Conservation (phyloP, 257 asterid genomes). For the Nemophila menziesii region DNA sequence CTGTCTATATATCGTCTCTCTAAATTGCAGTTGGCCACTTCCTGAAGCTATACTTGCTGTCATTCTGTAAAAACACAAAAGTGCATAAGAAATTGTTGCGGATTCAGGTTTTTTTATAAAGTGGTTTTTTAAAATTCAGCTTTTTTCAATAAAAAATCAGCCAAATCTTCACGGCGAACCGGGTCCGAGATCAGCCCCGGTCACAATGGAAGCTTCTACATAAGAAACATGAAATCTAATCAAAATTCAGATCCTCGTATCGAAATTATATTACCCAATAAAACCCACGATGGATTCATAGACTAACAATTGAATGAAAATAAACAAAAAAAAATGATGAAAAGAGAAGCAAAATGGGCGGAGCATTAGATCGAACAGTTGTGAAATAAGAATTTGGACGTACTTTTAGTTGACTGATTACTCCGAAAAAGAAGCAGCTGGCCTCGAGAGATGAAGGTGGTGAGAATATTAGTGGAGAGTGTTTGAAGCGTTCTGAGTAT, state of each 20-base stretch:
- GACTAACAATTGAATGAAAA: too few relatives aligned
- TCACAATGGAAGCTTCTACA: too few relatives aligned
- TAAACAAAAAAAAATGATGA: neutral
- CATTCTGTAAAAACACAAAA: constrained; percentile 33
- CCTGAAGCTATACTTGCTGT: constrained; percentile 56
- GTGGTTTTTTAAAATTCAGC: too few relatives aligned
- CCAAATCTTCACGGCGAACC: too few relatives aligned
- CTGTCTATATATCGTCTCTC: constrained; percentile 27
- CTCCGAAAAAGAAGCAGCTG: neutral
- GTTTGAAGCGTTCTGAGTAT: too few relatives aligned
- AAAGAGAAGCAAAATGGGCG: too few relatives aligned
- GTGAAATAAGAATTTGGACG: neutral
- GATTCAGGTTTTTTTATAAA: neutral
- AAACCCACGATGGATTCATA: neutral
- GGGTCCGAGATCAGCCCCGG: too few relatives aligned
- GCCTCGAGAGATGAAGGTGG: neutral
- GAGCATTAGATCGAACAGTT: neutral
- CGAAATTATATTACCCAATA: neutral
- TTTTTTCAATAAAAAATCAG: too few relatives aligned
- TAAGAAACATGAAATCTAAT: too few relatives aligned
- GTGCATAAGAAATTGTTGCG: neutral
- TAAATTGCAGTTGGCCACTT: constrained; percentile 36
- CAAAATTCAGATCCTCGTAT: neutral
- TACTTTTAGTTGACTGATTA: neutral
- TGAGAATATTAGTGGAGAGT: too few relatives aligned